A percentile compares a stretch with the other conserved stretches of the same genome.
phyloP scores from a whole-genome alignment of 192 early-diverging fungal genomes.

The Coemansia sp. region DNA sequence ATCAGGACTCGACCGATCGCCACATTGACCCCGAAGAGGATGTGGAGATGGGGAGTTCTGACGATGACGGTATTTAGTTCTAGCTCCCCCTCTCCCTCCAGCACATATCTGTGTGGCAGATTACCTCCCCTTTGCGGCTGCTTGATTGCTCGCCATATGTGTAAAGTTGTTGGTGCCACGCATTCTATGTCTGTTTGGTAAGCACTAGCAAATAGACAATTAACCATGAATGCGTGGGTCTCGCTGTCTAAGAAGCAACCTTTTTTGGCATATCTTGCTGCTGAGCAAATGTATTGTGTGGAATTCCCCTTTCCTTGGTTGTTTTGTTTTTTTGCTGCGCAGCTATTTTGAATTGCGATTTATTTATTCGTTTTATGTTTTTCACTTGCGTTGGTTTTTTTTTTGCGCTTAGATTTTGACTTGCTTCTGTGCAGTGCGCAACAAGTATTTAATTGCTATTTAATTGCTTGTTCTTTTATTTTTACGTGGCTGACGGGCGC shows the following conservation, averaged over 20 bases:
- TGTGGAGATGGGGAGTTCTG: slow-evolving; percentile 46
- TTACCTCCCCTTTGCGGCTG: not conserved
- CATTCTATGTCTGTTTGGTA: not conserved
- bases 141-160: not conserved
- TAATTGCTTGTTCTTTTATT: not conserved
- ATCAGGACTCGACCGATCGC: not conserved
- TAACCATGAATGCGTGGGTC: not conserved
- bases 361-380: not conserved
- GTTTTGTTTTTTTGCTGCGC: not conserved
- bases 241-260: not conserved
- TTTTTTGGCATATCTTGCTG: not conserved
- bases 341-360: not conserved
- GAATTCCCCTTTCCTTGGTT: not conserved
- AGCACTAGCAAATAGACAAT: not conserved
- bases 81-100: not conserved
- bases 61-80: slow-evolving; percentile 13
- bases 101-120: not conserved
- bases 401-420: slow-evolving; percentile 8
- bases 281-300: not conserved
- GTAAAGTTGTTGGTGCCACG: not conserved
- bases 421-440: not conserved
- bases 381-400: not conserved
- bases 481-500: not conserved
- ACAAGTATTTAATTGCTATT: not conserved
- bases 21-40: slow-evolving; percentile 26